These are phyloP conservation scores for Samsoniella hepiali DNA, from an alignment of 2,329 filamentous ascomycete genomes.

Conservation along the genomic window DNA sequence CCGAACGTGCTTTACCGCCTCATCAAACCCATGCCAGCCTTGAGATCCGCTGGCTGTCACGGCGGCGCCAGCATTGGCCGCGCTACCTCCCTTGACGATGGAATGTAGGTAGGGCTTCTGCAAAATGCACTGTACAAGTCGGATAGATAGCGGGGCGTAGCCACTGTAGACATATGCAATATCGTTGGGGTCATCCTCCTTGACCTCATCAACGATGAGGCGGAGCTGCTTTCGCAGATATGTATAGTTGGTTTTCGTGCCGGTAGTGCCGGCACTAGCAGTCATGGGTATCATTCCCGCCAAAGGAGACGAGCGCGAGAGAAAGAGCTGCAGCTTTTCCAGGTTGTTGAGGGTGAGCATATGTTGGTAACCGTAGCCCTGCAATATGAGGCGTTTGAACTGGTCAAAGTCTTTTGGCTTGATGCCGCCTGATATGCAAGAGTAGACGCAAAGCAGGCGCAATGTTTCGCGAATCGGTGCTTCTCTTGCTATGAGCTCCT, in stretches of 20 bases:
- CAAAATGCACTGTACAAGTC: conserved; percentile 86
- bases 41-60: conserved; percentile 59
- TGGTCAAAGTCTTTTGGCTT: conserved; percentile 84
- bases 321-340: conserved; percentile 84
- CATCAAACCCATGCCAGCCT: conserved; percentile 92
- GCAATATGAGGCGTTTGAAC: conserved; percentile 82
- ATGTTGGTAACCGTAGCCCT: conserved; percentile 94
- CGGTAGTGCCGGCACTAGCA: conserved; percentile 50
- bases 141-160: conserved; percentile 88
- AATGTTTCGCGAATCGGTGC: conserved; percentile 78
- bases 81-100: conserved; percentile 61
- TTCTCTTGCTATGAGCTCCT: conserved; percentile 89
- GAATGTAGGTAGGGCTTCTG: conserved; percentile 82
- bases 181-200: conserved; percentile 90
- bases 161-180: conserved; percentile 98
- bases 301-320: conserved; percentile 71
- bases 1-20: conserved; percentile 80
- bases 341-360: conserved; percentile 82
- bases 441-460: conserved; percentile 85
- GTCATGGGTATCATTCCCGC: conserved; percentile 78
- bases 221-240: conserved; percentile 81
- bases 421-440: conserved; percentile 82
- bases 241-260: conserved; percentile 83
- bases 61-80: conserved; percentile 27
- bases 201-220: conserved; percentile 93